Conservation (phyloP, 2,329 filamentous ascomycete genomes). For the Aspergillus texensis region DNA sequence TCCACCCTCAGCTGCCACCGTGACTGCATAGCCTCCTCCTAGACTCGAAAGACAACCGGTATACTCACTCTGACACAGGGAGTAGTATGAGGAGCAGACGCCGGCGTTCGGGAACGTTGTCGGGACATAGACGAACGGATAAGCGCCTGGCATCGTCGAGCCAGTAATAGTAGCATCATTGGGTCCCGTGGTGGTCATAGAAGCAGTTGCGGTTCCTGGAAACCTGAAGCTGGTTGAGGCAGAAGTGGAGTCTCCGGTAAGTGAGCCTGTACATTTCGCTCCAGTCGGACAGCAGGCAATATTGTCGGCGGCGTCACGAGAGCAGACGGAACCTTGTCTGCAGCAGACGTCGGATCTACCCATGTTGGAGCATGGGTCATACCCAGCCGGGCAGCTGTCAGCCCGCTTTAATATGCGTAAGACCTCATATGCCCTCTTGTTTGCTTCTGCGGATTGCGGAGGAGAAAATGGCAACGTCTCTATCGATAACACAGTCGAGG, state of each 20-base stretch:
- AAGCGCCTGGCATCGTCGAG: conserved; percentile 53
- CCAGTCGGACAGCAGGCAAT: conserved; percentile 64
- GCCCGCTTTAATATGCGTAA: conserved; percentile 37
- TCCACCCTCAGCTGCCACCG: conserved; percentile 52
- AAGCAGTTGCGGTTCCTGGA: conserved; percentile 33
- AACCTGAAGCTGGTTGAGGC: conserved; percentile 38
- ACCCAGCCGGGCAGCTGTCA: conserved; percentile 54
- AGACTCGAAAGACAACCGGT: conserved; percentile 48
- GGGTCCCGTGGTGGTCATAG: conserved; percentile 30
- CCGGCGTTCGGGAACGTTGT: conserved; percentile 56
- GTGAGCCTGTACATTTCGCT: conserved; percentile 60
- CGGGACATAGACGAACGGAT: conserved; percentile 56
- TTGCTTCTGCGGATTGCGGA: conserved; percentile 26
- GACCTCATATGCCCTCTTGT: conserved; percentile 32
- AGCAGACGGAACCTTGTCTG: conserved; percentile 55
- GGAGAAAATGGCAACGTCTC: conserved; percentile 34
- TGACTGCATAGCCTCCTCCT: conserved; percentile 55
- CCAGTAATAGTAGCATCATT: conserved; percentile 32
- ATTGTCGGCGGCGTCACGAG: conserved; percentile 57
- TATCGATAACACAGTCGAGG: conserved; percentile 32
- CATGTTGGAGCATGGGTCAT: conserved; percentile 55
- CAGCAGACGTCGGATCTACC: conserved; percentile 61
- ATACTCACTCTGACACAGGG: conserved; percentile 53
- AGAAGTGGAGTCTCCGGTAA: conserved; percentile 37
- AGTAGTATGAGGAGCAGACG: conserved; percentile 58